Conservation (phyloP, 176 grass and related monocot species). For the Raddia guianensis region DNA sequence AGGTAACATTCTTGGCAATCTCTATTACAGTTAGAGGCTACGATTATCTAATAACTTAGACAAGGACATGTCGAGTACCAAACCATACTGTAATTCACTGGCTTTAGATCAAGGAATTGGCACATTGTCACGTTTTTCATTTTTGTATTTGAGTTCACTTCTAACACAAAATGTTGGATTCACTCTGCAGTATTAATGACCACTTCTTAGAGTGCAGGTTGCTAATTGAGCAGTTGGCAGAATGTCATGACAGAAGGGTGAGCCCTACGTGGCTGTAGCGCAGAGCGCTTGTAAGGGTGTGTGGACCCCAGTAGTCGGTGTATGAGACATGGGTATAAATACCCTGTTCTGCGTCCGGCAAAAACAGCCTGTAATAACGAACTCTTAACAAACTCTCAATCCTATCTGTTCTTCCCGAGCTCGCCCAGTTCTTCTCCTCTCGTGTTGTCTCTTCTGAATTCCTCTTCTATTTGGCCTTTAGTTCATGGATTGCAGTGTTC, state of each 20-base stretch:
- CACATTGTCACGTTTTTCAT: not conserved
- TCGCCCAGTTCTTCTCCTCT: too few relatives aligned
- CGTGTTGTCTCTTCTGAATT: too few relatives aligned
- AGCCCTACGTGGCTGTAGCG: too few relatives aligned
- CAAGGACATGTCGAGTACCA: not conserved
- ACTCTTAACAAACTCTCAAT: too few relatives aligned
- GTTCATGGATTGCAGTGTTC: too few relatives aligned
- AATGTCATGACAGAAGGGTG: not conserved
- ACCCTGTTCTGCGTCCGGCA: too few relatives aligned
- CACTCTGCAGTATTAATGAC: conserved; percentile 30
- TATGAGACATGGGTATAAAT: too few relatives aligned
- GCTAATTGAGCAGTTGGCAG: conserved; percentile 85
- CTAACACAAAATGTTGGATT: not conserved
- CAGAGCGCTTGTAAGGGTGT: too few relatives aligned
- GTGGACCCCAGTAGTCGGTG: too few relatives aligned
- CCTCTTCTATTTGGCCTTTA: too few relatives aligned
- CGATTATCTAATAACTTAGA: not conserved
- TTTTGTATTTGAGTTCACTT: not conserved
- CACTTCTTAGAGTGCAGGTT: conserved; percentile 52
- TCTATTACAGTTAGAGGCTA: not conserved
- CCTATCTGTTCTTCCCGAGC: too few relatives aligned
- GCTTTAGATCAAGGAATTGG: not conserved
- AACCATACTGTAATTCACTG: not conserved
- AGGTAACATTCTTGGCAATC: conserved; percentile 49
- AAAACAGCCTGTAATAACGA: too few relatives aligned